phyloP scores from a whole-genome alignment of 768 basidiomycete species.

The Leccinum fibrillosum region DNA sequence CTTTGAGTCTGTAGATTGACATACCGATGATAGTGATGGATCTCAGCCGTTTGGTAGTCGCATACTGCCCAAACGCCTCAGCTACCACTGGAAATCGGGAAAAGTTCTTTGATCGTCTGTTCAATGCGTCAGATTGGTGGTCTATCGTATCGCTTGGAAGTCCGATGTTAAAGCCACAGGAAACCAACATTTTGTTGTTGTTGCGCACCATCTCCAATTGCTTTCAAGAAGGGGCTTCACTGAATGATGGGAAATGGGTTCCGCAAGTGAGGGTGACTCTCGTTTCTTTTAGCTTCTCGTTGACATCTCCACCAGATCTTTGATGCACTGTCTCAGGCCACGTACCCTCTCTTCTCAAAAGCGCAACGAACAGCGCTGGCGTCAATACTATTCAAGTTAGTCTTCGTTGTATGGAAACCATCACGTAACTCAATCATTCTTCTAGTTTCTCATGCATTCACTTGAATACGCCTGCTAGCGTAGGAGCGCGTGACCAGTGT shows the following conservation, averaged over 20 bases:
- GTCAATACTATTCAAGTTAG: slow-evolving; percentile 88
- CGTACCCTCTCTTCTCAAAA: slow-evolving; percentile 60
- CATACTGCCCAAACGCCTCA: slow-evolving; percentile 55
- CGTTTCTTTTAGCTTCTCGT: slow-evolving; percentile 5
- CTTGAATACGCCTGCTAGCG: slow-evolving; percentile 41
- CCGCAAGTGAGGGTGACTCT: slow-evolving; percentile 38
- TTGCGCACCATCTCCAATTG: slow-evolving; percentile 79
- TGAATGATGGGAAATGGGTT: slow-evolving; percentile 49
- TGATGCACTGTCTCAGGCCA: slow-evolving; percentile 45
- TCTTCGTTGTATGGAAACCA: slow-evolving; percentile 9
- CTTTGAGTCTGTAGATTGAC: background rate
- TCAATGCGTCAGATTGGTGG: slow-evolving; percentile 67
- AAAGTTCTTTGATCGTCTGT: slow-evolving; percentile 57
- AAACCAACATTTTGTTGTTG: slow-evolving; percentile 81
- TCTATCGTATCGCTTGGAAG: slow-evolving; percentile 42
- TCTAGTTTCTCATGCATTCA: slow-evolving; percentile 64
- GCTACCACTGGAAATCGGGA: slow-evolving; percentile 41
- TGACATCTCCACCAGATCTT: slow-evolving; percentile 48
- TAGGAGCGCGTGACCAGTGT: slow-evolving; percentile 39
- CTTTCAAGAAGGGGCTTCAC: slow-evolving; percentile 53
- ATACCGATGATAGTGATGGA: slow-evolving; percentile 64
- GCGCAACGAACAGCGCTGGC: slow-evolving; percentile 72
- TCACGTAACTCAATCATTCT: slow-evolving; percentile 1
- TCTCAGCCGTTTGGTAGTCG: slow-evolving; percentile 71
- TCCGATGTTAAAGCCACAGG: slow-evolving; percentile 66